Conservation (phyloP, 108 stramenopile genomes). For the Pseudonitzschia multiseries region DNA sequence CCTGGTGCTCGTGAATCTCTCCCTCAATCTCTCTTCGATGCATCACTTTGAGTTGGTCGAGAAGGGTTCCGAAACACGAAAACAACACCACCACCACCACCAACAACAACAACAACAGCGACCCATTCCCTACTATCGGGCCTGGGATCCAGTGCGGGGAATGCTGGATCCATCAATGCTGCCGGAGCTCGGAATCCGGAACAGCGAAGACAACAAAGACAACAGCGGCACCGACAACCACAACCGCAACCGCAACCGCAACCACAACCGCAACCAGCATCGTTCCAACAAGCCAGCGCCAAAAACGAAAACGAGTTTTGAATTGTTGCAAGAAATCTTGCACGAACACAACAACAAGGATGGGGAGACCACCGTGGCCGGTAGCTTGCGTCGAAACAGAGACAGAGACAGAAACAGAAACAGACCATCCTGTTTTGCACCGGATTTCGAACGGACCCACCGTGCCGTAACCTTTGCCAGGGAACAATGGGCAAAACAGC, state of each 20-base stretch:
- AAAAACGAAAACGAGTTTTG: neutral
- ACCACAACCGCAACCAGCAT: neutral
- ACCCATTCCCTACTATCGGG: neutral
- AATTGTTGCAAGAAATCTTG: constrained; percentile 1
- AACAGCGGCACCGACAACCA: too few species aligned
- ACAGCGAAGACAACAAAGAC: neutral
- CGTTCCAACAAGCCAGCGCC: neutral
- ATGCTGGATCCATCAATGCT: neutral
- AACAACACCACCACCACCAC: too few species aligned
- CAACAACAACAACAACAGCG: too few species aligned
- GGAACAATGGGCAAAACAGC: too few species aligned
- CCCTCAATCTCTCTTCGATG: neutral
- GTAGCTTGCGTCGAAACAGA: neutral
- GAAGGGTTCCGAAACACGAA: neutral
- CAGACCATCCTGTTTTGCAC: neutral
- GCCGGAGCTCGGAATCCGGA: neutral
- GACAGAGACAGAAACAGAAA: neutral
- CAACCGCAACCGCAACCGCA: too few species aligned
- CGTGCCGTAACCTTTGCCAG: neutral
- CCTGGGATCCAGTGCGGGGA: neutral
- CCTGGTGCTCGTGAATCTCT: neutral
- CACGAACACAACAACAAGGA: neutral
- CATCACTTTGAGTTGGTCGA: neutral
- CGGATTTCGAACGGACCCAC: neutral
- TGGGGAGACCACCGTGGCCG: too few species aligned